These are phyloP conservation scores for Kodamaea alishanica DNA, from an alignment of 1,139 yeast genomes.

Conservation along the genomic window DNA sequence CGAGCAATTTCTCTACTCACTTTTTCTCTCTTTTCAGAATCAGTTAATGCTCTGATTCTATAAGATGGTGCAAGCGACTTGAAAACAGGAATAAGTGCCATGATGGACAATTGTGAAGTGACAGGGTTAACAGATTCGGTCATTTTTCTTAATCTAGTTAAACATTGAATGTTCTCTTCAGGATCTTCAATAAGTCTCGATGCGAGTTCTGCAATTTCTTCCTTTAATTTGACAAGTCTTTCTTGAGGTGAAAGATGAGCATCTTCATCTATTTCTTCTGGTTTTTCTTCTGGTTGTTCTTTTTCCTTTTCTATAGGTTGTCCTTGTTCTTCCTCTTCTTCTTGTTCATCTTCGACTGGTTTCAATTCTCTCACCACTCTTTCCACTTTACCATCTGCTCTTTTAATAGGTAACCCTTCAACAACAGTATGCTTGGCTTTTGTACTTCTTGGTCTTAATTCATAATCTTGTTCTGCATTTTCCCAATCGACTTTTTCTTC, in stretches of 20 bases:
- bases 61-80: slow-evolving; percentile 86
- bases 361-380: slow-evolving; percentile 48
- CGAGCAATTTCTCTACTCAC: slow-evolving; percentile 79
- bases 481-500: slow-evolving; percentile 37
- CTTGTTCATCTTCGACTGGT: slow-evolving; percentile 22
- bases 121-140: slow-evolving; percentile 63
- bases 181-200: slow-evolving; percentile 82
- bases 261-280: slow-evolving; percentile 42
- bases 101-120: slow-evolving; percentile 67
- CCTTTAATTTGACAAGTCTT: slow-evolving; percentile 61
- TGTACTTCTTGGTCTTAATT: slow-evolving; percentile 51
- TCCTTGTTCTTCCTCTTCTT: slow-evolving; percentile 15
- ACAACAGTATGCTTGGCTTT: slow-evolving; percentile 41
- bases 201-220: slow-evolving; percentile 79
- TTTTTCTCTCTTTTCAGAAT: slow-evolving; percentile 73
- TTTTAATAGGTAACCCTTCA: slow-evolving; percentile 81
- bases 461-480: slow-evolving; percentile 70
- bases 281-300: slow-evolving; percentile 21
- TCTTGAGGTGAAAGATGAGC: slow-evolving; percentile 55
- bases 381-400: slow-evolving; percentile 64
- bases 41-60: slow-evolving; percentile 77
- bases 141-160: slow-evolving; percentile 71
- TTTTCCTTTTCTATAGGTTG: slow-evolving; percentile 11
- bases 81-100: slow-evolving; percentile 81
- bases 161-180: slow-evolving; percentile 69